phyloP scores from a whole-genome alignment of 2,329 filamentous ascomycete genomes.

The Apiospora rasikravindrae region DNA sequence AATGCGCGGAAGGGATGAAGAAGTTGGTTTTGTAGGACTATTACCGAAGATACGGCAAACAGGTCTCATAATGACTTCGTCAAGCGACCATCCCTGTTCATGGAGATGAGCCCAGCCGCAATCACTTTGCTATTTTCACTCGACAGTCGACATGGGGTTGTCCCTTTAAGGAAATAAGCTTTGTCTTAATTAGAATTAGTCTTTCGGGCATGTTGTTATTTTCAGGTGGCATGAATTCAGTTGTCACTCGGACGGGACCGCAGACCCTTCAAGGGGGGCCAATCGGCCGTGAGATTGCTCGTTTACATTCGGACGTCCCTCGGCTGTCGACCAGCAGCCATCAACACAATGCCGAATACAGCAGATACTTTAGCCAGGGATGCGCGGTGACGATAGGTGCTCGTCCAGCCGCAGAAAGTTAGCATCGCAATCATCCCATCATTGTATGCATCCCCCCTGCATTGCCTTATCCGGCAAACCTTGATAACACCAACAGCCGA shows the following conservation, averaged over 20 bases:
- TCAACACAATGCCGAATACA: not conserved
- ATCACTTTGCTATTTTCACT: not conserved
- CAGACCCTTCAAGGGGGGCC: not conserved
- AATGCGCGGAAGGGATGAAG: too few species aligned
- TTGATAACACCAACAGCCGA: not conserved
- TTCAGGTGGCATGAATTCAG: not conserved
- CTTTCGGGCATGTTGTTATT: not conserved
- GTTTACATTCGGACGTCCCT: not conserved
- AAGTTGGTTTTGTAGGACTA: too few species aligned
- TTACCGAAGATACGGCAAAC: too few species aligned
- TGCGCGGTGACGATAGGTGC: not conserved
- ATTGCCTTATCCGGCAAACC: not conserved
- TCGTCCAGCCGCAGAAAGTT: not conserved
- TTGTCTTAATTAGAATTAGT: not conserved
- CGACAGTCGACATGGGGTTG: not conserved
- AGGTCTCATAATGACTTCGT: too few species aligned
- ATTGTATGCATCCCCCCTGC: not conserved
- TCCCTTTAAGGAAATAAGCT: not conserved
- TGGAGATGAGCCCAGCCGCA: too few species aligned
- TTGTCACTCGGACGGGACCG: not conserved
- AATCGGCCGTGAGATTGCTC: not conserved
- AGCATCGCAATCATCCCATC: constrained; percentile 11
- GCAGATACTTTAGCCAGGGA: not conserved
- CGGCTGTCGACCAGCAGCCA: not conserved
- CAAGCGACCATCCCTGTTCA: too few species aligned